A percentile compares a stretch with the other conserved stretches of the same genome.
Evolutionary conservation across 2,329 filamentous ascomycete species (phyloP).

Genomic region (Alternaria sp.): DNA sequence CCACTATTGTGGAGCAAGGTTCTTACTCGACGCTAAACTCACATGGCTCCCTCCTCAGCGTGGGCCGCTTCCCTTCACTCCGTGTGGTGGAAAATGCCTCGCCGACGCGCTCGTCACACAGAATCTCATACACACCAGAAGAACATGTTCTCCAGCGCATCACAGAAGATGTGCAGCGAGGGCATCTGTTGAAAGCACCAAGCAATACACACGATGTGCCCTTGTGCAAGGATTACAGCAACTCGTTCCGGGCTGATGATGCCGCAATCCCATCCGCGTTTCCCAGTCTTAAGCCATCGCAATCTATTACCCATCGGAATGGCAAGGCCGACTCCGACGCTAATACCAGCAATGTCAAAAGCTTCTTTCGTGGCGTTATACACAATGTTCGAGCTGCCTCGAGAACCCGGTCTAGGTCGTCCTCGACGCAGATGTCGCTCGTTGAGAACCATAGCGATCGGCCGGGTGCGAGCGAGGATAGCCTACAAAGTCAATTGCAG

Average conservation of each 20-base stretch:
- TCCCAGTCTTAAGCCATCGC: slow-evolving; percentile 3
- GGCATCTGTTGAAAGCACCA: background rate
- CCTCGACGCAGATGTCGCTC: slow-evolving; percentile 16
- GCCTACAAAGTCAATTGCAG: slow-evolving; percentile 2
- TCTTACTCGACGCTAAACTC: slow-evolving; percentile 52
- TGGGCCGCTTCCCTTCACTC: slow-evolving; percentile 26
- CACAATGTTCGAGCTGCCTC: slow-evolving; percentile 31
- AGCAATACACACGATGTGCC: background rate
- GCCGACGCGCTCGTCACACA: slow-evolving; percentile 17
- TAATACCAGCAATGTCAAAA: slow-evolving; percentile 22
- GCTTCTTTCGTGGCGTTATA: slow-evolving; percentile 30
- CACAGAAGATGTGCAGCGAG: slow-evolving; percentile 20
- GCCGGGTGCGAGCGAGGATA: slow-evolving; percentile 8
- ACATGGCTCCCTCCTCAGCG: slow-evolving; percentile 33
- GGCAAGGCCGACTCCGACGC: slow-evolving; percentile 5
- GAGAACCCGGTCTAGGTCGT: slow-evolving; percentile 24
- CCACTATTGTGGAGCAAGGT: slow-evolving; percentile 53
- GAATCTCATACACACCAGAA: slow-evolving; percentile 25
- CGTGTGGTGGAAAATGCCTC: slow-evolving; percentile 22
- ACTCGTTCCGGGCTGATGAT: slow-evolving; percentile 6
- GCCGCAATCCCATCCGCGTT: slow-evolving; percentile 17
- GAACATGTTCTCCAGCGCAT: slow-evolving; percentile 24
- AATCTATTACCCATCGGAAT: slow-evolving; percentile 7
- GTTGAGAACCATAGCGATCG: slow-evolving; percentile 11
- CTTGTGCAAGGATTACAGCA: slow-evolving; percentile 5